Base-by-base conservation (phyloP, 768 basidiomycete species). In the Macrocybe gigantea region DNA sequence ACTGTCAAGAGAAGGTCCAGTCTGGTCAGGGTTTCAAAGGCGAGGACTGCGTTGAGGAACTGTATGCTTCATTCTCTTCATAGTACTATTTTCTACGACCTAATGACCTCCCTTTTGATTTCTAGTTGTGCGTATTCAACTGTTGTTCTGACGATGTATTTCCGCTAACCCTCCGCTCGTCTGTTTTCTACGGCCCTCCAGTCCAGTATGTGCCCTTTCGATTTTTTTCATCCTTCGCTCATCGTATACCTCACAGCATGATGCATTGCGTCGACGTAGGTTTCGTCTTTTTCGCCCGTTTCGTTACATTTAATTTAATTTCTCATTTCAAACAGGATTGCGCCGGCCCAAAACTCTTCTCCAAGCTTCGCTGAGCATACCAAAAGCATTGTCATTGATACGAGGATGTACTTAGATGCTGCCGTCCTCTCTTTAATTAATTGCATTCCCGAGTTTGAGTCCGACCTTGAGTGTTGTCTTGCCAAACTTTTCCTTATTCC, bases 211-310 rank as follows among this genome's bases (percentile, higher is more conserved):
- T 78, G 34, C 15, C 38, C 14, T 45, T 33, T 32, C 12, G 35
- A 39, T 48, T 7, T 7, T 14, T 12, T 29, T 32, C 33, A 35
- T 44, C 15, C 34, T 55, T 40, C 60, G 45, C 57, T 37, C 29
- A 33, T 29, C 5, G 38, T 47, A 2, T 48, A 1, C 30, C 14
- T 32, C 29, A 11, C 57, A 89, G 85, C 69, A 78, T 91, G 83
- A 93, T 93, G 89, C 93, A 93, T 72, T 93, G 90, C 60, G 87
- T 84, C 47, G 89, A 93, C 56, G 89, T 91, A 70, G 49, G 86
- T 73, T 38, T 8, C 50, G 41, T 29, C 47, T 10, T 34, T 2
- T 33, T 5, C 31, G 5, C 22, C 41, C 66, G 74, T 69, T 66
- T 54, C 73, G 56, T 78, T n/a, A n/a, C n/a, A n/a, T n/a, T n/a